Conservation (phyloP, 345 rosid genomes). For the Pistacia atlantica region DNA sequence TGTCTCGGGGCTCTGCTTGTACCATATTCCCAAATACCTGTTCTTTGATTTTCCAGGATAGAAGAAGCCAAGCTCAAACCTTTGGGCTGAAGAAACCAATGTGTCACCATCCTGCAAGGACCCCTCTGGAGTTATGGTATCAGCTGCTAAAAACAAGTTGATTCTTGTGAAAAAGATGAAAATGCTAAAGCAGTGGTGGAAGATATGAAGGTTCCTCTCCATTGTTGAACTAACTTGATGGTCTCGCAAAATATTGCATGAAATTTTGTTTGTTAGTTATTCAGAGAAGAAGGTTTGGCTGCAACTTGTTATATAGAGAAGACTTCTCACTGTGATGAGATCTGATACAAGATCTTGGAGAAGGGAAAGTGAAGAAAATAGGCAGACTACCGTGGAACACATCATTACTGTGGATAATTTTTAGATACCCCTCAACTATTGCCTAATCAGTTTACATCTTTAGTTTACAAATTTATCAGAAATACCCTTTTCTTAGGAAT, state of each 20-base stretch:
- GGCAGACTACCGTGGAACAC: no score
- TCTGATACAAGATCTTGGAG: no score
- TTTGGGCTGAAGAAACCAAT: neutral
- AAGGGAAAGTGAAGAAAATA: no score
- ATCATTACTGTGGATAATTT: no score
- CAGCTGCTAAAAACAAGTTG: constrained; percentile 1
- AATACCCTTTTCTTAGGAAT: no score
- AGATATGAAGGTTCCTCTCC: neutral
- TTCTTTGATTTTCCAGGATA: constrained; percentile 20
- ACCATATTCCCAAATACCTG: constrained; percentile 50
- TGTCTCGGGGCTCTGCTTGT: constrained; percentile 24
- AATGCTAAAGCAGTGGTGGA: neutral
- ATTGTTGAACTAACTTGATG: neutral
- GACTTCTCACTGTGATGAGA: no score
- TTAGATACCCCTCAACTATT: no score
- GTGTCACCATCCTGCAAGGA: constrained; percentile 26
- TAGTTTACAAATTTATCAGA: no score
- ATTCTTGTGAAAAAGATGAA: neutral
- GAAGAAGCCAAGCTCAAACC: constrained; percentile 40
- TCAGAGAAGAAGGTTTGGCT: neutral
- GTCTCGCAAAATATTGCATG: neutral
- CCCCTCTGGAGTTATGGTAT: constrained; percentile 19
- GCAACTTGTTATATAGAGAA: neutral
- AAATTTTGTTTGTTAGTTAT: neutral
- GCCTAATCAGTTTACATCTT: no score